Conservation (phyloP, 2,329 filamentous ascomycete genomes). For the Thielaviopsis populi region DNA sequence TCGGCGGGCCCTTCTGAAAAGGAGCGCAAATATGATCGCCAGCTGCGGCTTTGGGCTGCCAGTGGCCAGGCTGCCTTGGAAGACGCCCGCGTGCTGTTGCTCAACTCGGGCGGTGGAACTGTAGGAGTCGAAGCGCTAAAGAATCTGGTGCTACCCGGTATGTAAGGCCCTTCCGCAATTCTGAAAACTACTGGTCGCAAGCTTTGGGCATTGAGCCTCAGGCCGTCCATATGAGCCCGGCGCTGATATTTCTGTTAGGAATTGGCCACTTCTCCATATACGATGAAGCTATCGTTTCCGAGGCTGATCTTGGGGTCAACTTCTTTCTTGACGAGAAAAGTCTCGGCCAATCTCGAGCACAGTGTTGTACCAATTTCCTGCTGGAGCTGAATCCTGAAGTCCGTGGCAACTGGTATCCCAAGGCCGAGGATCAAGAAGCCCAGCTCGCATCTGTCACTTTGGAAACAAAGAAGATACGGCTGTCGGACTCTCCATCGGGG, state of each 20-base stretch:
- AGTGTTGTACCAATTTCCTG: slow-evolving; percentile 61
- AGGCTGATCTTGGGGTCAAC: slow-evolving; percentile 82
- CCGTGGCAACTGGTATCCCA: slow-evolving; percentile 53
- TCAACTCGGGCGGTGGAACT: slow-evolving; percentile 77
- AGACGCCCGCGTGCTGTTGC: slow-evolving; percentile 73
- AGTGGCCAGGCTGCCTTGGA: slow-evolving; percentile 83
- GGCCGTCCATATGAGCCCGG: neutral
- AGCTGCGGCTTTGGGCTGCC: slow-evolving; percentile 88
- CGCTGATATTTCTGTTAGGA: slow-evolving; percentile 31
- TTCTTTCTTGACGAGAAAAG: slow-evolving; percentile 81
- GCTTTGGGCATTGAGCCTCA: neutral
- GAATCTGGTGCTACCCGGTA: slow-evolving; percentile 85
- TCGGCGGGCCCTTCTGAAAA: slow-evolving; percentile 38
- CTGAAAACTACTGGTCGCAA: neutral
- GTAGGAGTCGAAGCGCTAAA: slow-evolving; percentile 86
- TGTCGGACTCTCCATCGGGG: slow-evolving; percentile 15
- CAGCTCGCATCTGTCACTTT: neutral
- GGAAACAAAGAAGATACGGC: slow-evolving; percentile 13
- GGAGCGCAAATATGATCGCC: slow-evolving; percentile 77
- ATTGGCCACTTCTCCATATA: slow-evolving; percentile 86
- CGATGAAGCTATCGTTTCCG: slow-evolving; percentile 60
- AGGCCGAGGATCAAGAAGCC: slow-evolving; percentile 25
- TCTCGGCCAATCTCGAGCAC: slow-evolving; percentile 61
- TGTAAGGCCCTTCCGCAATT: slow-evolving; percentile 10
- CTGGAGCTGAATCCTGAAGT: slow-evolving; percentile 90